Base-by-base conservation (phyloP, 345 rosid species). In the Barbarea vulgaris region DNA sequence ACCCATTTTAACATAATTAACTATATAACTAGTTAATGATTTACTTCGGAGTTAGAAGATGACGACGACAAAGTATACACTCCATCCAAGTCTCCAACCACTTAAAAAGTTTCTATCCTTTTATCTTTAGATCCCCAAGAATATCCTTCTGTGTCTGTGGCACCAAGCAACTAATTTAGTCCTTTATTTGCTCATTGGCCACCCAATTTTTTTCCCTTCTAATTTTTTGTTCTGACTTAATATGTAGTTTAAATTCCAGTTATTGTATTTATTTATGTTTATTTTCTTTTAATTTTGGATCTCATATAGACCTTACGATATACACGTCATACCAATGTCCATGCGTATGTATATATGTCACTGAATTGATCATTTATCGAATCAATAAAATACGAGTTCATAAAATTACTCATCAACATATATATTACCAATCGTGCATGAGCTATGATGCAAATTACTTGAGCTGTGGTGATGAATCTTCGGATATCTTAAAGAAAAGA, bases 101-200 rank as follows among this genome's bases (percentile, higher is more conserved):
- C 61, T 64, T 62, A 42, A 31, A 31, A 67, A 69, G 70, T 31
- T 47, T 69, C 12, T 37, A 60, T 41, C 46, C 14, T 28, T 63
- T 69, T 17, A 60, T 63, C 56, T 54, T 70, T 63, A 14, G 67
- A 70, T 70, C 37, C 76, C 53, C 44, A 46, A 55, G 80, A 64
- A 70, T 70, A 64, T 77, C 67, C 76, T 6, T 6, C 76, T 6
- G 0, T 44, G 8, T 63, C 42, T 44, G 14, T 46, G 64, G 44
- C 64, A 54, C 42, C 70, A 53, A 69, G 7, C n/a, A 39, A 61
- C 8, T 76, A 51, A 69, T 54, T 9, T 28, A 47, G 30, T 66
- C 7, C 37, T 33, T 75, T 36, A 18, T 59, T n/a, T 75, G 8
- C n/a, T 65, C 68, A 59, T 28, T 75, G 73, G 62, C 27, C 39